These are phyloP conservation scores for Nigrospora oryzae DNA, from an alignment of 2,329 filamentous ascomycete genomes.

Conservation along the genomic window DNA sequence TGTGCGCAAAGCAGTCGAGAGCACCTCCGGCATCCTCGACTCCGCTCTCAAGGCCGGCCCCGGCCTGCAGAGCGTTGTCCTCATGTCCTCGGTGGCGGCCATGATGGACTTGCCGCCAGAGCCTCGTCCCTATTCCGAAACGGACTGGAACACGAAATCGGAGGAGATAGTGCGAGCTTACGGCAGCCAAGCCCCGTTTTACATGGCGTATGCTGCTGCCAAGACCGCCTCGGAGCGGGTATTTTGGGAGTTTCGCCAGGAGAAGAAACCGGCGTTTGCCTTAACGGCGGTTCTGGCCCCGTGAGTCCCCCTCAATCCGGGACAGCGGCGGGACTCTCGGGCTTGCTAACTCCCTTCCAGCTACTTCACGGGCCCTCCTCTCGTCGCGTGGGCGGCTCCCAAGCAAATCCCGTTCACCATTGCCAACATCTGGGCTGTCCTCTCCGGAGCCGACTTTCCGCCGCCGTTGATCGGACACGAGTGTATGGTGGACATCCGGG, in stretches of 20 bases:
- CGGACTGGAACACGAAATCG: constrained; percentile 16
- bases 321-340: not conserved
- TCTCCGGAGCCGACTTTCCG: constrained; percentile 12
- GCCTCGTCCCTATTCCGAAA: constrained; percentile 12
- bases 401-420: constrained; percentile 13
- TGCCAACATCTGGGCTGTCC: constrained; percentile 10
- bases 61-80: constrained; percentile 13
- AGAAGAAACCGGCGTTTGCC: constrained; percentile 11
- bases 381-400: constrained; percentile 14
- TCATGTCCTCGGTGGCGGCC: constrained; percentile 16
- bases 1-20: constrained; percentile 11
- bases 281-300: constrained; percentile 17
- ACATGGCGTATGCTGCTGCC: constrained; percentile 15
- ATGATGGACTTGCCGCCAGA: constrained; percentile 13
- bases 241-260: constrained; percentile 16
- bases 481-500: constrained; percentile 14
- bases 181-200: constrained; percentile 9
- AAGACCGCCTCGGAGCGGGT: constrained; percentile 16
- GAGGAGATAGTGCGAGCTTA: constrained; percentile 8
- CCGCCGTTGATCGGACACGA: constrained; percentile 12
- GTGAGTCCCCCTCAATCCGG: constrained; percentile 5
- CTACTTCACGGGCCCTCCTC: constrained; percentile 16
- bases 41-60: constrained; percentile 11
- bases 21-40: constrained; percentile 11
- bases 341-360: constrained; percentile 5